A percentile compares a stretch with the other conserved stretches of the same genome.
Conservation (phyloP, 305 asterid species). For the Fraxinus platypoda region DNA sequence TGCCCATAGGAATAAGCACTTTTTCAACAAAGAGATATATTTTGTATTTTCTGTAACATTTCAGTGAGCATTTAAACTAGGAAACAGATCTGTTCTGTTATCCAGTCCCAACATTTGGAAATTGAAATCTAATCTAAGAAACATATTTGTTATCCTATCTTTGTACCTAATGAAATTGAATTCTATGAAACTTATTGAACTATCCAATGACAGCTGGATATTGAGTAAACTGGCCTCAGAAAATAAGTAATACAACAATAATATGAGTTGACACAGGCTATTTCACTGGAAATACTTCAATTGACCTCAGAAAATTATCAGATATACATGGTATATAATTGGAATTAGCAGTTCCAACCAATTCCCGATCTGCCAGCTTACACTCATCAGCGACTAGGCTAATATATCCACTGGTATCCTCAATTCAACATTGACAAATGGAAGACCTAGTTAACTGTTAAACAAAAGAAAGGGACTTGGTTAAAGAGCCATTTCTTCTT, state of each 20-base stretch:
- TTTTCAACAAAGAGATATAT: not conserved
- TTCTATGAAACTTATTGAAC: not conserved
- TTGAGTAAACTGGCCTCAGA: not conserved
- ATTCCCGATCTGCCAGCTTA: not conserved
- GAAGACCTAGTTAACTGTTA: not conserved
- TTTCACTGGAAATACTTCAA: not conserved
- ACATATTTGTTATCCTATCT: not conserved
- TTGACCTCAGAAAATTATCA: not conserved
- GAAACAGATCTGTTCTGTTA: not conserved
- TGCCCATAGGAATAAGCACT: not conserved
- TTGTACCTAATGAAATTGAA: not conserved
- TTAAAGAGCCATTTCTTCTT: slow-evolving; percentile 45
- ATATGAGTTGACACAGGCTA: not conserved
- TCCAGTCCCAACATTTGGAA: not conserved
- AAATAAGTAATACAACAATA: not conserved
- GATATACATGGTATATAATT: not conserved
- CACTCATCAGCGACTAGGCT: not conserved
- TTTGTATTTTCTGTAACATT: not conserved
- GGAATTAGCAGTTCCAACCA: not conserved
- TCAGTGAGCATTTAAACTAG: not conserved
- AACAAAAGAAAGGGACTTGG: slow-evolving; percentile 7
- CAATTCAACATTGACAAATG: not conserved
- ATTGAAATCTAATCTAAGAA: not conserved
- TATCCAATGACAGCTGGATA: not conserved
- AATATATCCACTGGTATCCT: not conserved